phyloP scores from a whole-genome alignment of 805 yeast genomes.

The Alloascoidea hylecoeti region DNA sequence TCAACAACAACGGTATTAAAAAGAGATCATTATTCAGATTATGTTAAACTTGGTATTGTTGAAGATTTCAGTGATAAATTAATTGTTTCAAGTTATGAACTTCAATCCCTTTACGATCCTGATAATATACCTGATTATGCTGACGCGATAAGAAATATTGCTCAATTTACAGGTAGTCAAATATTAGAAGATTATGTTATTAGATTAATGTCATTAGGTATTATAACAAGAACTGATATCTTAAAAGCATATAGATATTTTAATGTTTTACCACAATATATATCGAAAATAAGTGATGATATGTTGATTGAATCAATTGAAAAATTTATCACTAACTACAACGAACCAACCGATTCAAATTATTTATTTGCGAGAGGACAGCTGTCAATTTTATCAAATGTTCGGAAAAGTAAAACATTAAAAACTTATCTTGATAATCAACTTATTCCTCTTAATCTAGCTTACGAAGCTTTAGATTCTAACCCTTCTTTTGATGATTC shows the following conservation, averaged over 20 bases:
- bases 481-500: constrained; percentile 48
- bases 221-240: constrained; percentile 34
- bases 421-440: constrained; percentile 15
- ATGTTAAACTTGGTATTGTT: constrained; percentile 31
- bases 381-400: constrained; percentile 17
- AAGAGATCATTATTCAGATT: constrained; percentile 15
- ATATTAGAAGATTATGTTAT: constrained; percentile 28
- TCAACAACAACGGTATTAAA: constrained; percentile 13
- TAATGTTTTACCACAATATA: constrained; percentile 6
- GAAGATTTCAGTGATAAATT: constrained; percentile 34
- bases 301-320: constrained; percentile 10
- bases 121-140: constrained; percentile 32
- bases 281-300: constrained; percentile 17
- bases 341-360: constrained; percentile 13
- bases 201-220: constrained; percentile 35
- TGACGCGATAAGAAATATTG: constrained; percentile 39
- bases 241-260: constrained; percentile 22
- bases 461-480: constrained; percentile 37
- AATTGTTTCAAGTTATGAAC: constrained; percentile 32
- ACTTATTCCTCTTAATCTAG: constrained; percentile 25
- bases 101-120: constrained; percentile 27
- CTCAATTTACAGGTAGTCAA: constrained; percentile 31
- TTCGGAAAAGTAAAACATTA: constrained; percentile 21
- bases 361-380: constrained; percentile 18
- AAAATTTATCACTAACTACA: constrained; percentile 17